Conservation (phyloP, 1,139 yeast genomes). For the Blastobotrys persicus region DNA sequence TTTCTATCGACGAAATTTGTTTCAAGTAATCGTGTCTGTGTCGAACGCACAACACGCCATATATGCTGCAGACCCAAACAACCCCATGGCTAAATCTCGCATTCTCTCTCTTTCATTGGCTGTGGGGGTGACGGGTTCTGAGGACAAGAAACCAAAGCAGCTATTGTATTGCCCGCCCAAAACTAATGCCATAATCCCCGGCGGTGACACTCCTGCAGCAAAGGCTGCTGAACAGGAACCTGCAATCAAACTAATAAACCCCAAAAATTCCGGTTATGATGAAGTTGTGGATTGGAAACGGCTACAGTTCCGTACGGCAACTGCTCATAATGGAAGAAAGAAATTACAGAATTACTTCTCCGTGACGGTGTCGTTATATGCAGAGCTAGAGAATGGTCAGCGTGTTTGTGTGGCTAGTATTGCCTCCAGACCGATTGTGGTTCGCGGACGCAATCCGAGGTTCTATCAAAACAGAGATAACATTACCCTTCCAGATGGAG, state of each 20-base stretch:
- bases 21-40: slow-evolving; percentile 33
- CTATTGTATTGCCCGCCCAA: slow-evolving; percentile 32
- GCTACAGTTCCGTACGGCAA: slow-evolving; percentile 57
- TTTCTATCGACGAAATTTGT: slow-evolving; percentile 34
- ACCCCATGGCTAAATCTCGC: slow-evolving; percentile 25
- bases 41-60: slow-evolving; percentile 32
- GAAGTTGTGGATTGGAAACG: slow-evolving; percentile 41
- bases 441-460: slow-evolving; percentile 64
- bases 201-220: slow-evolving; percentile 12
- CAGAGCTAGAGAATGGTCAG: slow-evolving; percentile 34
- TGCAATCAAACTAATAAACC: slow-evolving; percentile 29
- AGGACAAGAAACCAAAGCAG: slow-evolving; percentile 28
- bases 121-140: slow-evolving; percentile 30
- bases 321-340: slow-evolving; percentile 62
- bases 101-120: slow-evolving; percentile 32
- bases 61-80: slow-evolving; percentile 28
- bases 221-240: slow-evolving; percentile 27
- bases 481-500: slow-evolving; percentile 30
- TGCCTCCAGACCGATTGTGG: slow-evolving; percentile 52
- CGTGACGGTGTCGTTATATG: slow-evolving; percentile 46
- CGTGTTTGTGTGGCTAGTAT: slow-evolving; percentile 31
- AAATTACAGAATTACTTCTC: slow-evolving; percentile 57
- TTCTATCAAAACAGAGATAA: slow-evolving; percentile 59
- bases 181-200: slow-evolving; percentile 12
- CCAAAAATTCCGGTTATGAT: slow-evolving; percentile 30